These are phyloP conservation scores for Rhynchospora breviuscula DNA, from an alignment of 176 grass and related monocot genomes.

Conservation along the genomic window DNA sequence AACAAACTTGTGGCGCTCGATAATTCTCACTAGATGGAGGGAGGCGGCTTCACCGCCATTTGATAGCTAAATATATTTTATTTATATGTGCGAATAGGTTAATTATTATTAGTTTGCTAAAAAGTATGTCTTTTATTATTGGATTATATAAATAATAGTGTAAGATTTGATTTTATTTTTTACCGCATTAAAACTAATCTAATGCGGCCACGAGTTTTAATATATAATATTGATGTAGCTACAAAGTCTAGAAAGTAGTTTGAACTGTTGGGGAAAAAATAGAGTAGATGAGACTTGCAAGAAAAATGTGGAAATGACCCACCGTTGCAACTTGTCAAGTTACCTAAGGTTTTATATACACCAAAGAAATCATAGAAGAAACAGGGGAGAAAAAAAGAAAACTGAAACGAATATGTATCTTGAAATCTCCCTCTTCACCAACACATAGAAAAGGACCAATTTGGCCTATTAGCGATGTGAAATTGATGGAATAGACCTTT, in stretches of 20 bases:
- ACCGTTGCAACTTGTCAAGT: neutral
- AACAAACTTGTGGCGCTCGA: conserved; percentile 10
- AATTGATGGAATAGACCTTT: conserved; percentile 9
- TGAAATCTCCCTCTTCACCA: conserved; percentile 24
- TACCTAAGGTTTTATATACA: conserved; percentile 1
- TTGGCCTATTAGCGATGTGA: neutral
- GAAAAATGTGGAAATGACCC: neutral
- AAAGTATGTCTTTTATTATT: too few relatives aligned
- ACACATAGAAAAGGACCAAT: conserved; percentile 9
- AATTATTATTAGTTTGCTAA: too few relatives aligned
- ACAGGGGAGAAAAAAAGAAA: neutral
- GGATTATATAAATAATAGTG: too few relatives aligned
- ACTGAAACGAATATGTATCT: conserved; percentile 1
- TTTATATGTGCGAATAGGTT: too few relatives aligned
- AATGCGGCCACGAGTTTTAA: too few relatives aligned
- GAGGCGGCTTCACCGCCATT: too few relatives aligned
- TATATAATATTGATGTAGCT: too few relatives aligned
- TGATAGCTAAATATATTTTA: too few relatives aligned
- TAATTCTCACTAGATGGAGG: too few relatives aligned
- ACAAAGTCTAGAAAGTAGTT: conserved; percentile 29
- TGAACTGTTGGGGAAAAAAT: conserved; percentile 23
- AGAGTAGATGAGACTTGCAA: conserved; percentile 3
- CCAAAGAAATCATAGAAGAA: conserved; percentile 9
- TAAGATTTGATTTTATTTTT: too few relatives aligned
- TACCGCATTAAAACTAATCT: too few relatives aligned